Evolutionary conservation across 352 stramenopile species (phyloP).

Genomic region (Globisporangium acanthophoron): DNA sequence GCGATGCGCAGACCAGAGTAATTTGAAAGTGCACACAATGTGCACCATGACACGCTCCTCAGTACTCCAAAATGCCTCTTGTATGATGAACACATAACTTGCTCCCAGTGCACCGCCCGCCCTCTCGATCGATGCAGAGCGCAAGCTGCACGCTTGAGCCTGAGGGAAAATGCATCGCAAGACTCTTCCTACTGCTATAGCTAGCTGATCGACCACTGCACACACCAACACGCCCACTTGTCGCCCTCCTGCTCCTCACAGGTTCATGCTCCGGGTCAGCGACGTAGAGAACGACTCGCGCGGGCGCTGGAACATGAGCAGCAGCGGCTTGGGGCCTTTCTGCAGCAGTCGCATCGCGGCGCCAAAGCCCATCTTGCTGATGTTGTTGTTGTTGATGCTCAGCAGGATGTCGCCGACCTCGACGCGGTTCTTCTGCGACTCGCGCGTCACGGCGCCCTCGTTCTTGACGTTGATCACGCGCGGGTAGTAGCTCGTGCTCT

Average conservation of each 20-base stretch:
- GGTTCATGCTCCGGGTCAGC: conserved; percentile 25
- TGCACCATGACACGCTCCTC: too few relatives aligned
- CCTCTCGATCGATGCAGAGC: too few relatives aligned
- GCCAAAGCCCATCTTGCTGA: conserved; percentile 87
- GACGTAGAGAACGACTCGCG: conserved; percentile 24
- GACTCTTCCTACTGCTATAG: too few relatives aligned
- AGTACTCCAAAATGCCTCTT: too few relatives aligned
- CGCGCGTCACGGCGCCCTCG: conserved; percentile 71
- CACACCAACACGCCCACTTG: neutral
- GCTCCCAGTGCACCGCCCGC: too few relatives aligned
- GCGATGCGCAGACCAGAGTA: too few relatives aligned
- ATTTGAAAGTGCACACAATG: too few relatives aligned
- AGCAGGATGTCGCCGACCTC: conserved; percentile 77
- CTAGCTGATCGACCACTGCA: too few relatives aligned
- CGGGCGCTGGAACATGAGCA: conserved; percentile 85
- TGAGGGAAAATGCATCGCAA: too few relatives aligned
- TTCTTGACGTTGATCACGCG: conserved; percentile 87
- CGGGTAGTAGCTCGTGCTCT: conserved; percentile 83
- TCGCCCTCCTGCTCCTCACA: conserved; percentile 1
- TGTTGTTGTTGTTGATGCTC: conserved; percentile 90
- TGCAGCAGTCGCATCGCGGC: conserved; percentile 82
- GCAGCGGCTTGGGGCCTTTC: conserved; percentile 78
- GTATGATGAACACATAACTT: too few relatives aligned
- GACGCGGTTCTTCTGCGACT: conserved; percentile 82
- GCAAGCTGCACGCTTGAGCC: too few relatives aligned